Percentiles rank a stretch among this genome's conserved stretches.
These are phyloP conservation scores for Aegilops bicornis DNA, from an alignment of 176 grass and related monocot species.

Conservation along the genomic window DNA sequence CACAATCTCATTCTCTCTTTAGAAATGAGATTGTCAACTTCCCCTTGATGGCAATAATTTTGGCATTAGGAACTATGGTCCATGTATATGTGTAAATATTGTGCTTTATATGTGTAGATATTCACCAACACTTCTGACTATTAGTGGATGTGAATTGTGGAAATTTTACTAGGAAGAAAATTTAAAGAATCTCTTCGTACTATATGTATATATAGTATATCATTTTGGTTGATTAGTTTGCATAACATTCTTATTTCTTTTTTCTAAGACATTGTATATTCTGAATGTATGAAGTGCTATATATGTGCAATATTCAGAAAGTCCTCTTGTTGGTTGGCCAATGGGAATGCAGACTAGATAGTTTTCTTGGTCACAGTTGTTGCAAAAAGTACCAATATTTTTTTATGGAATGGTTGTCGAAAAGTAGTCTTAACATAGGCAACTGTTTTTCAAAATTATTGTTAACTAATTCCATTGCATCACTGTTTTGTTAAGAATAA, in stretches of 20 bases:
- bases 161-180: background rate
- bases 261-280: background rate
- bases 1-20: background rate
- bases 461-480: no score
- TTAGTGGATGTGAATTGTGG: background rate
- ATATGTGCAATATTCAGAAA: background rate
- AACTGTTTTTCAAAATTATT: background rate
- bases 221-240: background rate
- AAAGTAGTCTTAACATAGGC: background rate
- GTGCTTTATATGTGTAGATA: background rate
- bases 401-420: background rate
- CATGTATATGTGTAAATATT: background rate
- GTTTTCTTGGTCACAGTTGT: background rate
- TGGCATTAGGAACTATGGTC: background rate
- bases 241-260: background rate
- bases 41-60: background rate
- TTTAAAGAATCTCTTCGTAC: background rate
- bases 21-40: background rate
- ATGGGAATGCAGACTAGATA: background rate
- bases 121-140: background rate
- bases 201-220: background rate
- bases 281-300: no score
- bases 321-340: background rate
- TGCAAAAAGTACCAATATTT: background rate
- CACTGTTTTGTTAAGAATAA: no score